These are phyloP conservation scores for Dictyostelium purpureum DNA, from an alignment of 78 protist species.

Conservation along the genomic window DNA sequence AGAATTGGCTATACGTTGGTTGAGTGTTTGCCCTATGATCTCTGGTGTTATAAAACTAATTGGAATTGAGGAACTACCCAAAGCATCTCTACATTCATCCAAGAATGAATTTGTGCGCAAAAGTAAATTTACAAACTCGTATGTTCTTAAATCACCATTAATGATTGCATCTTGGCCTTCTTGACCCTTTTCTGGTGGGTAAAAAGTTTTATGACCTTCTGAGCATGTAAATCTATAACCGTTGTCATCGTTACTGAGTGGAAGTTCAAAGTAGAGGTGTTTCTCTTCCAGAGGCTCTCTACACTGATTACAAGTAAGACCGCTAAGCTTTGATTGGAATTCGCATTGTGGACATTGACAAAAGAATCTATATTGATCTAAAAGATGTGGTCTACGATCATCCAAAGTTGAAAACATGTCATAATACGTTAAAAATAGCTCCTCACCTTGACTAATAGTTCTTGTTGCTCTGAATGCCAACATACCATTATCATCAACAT, in stretches of 20 bases:
- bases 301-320: background rate
- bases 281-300: background rate
- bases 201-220: background rate
- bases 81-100: too few species aligned
- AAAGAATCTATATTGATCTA: background rate
- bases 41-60: too few species aligned
- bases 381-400: background rate
- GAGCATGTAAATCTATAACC: background rate
- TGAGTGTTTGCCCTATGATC: too few species aligned
- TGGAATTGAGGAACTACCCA: too few species aligned
- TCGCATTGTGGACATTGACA: conserved; percentile 16
- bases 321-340: background rate
- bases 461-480: background rate
- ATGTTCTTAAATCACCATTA: too few species aligned
- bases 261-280: background rate
- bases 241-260: background rate
- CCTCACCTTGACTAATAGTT: background rate
- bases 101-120: too few species aligned
- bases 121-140: too few species aligned
- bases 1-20: too few species aligned
- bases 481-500: conserved; percentile 30
- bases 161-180: too few species aligned
- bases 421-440: background rate
- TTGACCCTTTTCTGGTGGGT: too few species aligned
- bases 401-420: background rate